Evolutionary conservation across 2,329 filamentous ascomycete genomes (phyloP).

Genomic region (Fusarium agapanthi): DNA sequence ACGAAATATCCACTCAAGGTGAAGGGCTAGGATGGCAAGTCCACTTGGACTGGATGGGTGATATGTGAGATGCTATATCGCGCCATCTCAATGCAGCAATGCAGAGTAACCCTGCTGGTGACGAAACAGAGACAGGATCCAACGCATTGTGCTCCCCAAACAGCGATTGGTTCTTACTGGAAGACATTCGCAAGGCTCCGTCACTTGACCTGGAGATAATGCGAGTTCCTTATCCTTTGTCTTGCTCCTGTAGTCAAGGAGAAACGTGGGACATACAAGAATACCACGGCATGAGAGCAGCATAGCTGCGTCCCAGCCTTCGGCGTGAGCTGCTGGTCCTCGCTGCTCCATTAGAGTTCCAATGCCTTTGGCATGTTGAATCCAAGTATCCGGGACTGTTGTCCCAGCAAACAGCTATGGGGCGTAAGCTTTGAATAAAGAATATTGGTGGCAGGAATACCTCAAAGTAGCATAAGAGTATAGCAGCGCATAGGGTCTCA

Average conservation of each 20-base stretch:
- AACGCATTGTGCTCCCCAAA: neutral
- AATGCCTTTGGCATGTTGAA: conserved; percentile 52
- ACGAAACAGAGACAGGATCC: conserved; percentile 16
- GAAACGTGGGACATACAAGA: conserved; percentile 43
- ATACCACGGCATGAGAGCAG: conserved; percentile 50
- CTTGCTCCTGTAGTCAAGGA: neutral
- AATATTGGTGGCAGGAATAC: conserved; percentile 31
- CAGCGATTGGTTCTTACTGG: conserved; percentile 1
- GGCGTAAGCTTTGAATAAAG: conserved; percentile 18
- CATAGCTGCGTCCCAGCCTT: conserved; percentile 50
- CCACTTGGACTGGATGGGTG: conserved; percentile 35
- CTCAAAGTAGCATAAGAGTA: conserved; percentile 53
- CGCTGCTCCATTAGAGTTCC: conserved; percentile 51
- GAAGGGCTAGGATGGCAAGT: conserved; percentile 27
- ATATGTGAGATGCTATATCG: conserved; percentile 42
- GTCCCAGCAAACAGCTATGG: conserved; percentile 54
- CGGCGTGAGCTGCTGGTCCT: conserved; percentile 47
- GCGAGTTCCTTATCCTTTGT: conserved; percentile 12
- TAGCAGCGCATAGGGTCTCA: conserved; percentile 54
- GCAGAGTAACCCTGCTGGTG: conserved; percentile 36
- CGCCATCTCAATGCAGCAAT: conserved; percentile 38
- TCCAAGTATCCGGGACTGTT: conserved; percentile 48
- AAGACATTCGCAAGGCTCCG: neutral
- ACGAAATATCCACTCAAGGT: conserved; percentile 32
- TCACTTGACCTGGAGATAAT: conserved; percentile 30